A percentile compares a stretch with the other conserved stretches of the same genome.
Evolutionary conservation across 2,329 filamentous ascomycete species (phyloP).

Genomic region (Colletotrichum viniferum): DNA sequence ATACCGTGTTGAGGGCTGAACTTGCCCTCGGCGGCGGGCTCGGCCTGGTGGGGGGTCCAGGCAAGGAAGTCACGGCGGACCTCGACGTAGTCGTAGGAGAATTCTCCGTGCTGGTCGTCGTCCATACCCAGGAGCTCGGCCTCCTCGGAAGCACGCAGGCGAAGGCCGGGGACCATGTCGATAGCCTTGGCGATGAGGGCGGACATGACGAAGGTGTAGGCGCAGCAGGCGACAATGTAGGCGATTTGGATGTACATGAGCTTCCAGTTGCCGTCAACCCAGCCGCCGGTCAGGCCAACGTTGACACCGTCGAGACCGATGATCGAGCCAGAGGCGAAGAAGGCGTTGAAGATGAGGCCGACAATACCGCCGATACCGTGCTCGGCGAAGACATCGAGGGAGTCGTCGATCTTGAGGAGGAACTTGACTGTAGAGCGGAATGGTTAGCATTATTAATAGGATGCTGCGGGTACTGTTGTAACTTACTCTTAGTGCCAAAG

Average conservation of each 20-base stretch:
- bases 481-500: constrained; percentile 66
- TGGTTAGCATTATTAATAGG: background rate
- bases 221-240: constrained; percentile 70
- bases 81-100: constrained; percentile 90
- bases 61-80: constrained; percentile 87
- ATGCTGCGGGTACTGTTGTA: background rate
- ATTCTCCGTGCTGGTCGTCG: constrained; percentile 88
- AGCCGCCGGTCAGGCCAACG: constrained; percentile 69
- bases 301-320: constrained; percentile 81
- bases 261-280: constrained; percentile 75
- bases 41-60: constrained; percentile 78
- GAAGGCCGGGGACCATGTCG: constrained; percentile 76
- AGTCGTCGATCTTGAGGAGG: constrained; percentile 70
- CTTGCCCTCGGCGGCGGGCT: constrained; percentile 63
- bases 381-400: constrained; percentile 74
- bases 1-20: constrained; percentile 75
- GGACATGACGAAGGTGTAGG: constrained; percentile 76
- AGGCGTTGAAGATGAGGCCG: constrained; percentile 73
- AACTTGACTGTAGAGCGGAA: constrained; percentile 53
- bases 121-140: constrained; percentile 88
- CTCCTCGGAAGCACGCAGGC: constrained; percentile 80
- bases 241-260: constrained; percentile 82
- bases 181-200: constrained; percentile 76
- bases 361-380: constrained; percentile 73
- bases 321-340: constrained; percentile 73